A percentile compares a stretch with the other conserved stretches of the same genome.
Conservation (phyloP, 2,329 filamentous ascomycete species). For the Elsinoe arachidis region DNA sequence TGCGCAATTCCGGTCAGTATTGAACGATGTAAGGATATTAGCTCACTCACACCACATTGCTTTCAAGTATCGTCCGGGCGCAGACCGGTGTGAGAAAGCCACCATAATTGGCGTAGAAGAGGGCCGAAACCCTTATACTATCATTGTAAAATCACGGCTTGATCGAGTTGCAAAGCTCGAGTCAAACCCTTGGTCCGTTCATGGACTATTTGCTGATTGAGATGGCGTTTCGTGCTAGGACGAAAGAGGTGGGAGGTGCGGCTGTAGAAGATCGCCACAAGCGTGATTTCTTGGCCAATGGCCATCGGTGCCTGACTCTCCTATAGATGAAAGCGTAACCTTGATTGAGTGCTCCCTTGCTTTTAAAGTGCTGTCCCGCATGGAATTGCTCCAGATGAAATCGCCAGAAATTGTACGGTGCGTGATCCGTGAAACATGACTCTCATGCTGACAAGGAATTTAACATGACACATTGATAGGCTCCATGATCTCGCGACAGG, state of each 20-base stretch:
- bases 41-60: no score
- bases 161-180: no score
- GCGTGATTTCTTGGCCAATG: not conserved
- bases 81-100: no score
- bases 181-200: no score
- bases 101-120: no score
- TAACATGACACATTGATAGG: not conserved
- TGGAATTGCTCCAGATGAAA: not conserved
- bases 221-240: not conserved
- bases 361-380: not conserved
- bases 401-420: not conserved
- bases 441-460: not conserved
- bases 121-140: no score
- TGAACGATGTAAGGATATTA: no score
- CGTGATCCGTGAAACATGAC: not conserved
- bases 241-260: not conserved
- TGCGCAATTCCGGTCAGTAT: not conserved
- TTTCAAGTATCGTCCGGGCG: no score
- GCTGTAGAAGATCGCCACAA: not conserved
- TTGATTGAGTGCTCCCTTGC: not conserved
- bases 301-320: not conserved
- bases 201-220: no score
- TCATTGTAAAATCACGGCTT: no score
- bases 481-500: not conserved
- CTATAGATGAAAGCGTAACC: not conserved